Conservation (phyloP, 169 alveolate species). For the Babesia gibsoni region DNA sequence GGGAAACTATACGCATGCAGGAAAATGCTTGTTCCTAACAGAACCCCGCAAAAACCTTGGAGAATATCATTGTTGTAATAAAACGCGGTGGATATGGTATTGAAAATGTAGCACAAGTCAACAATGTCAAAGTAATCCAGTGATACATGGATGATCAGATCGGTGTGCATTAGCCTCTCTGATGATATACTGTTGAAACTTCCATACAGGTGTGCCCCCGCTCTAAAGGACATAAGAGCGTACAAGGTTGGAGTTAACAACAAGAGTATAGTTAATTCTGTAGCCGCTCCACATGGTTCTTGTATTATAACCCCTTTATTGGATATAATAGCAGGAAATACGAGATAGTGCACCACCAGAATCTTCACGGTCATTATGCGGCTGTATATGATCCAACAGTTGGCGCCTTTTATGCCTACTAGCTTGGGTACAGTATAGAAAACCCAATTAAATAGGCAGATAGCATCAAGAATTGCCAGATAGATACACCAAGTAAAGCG, state of each 20-base stretch:
- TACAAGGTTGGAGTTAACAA: conserved; percentile 57
- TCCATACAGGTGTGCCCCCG: conserved; percentile 65
- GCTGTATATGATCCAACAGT: conserved; percentile 72
- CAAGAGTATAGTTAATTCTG: conserved; percentile 54
- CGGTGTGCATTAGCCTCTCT: conserved; percentile 71
- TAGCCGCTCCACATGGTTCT: conserved; percentile 32
- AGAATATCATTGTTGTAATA: conserved; percentile 6
- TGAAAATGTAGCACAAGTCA: conserved; percentile 59
- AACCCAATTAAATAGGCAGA: conserved; percentile 63
- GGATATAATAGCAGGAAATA: conserved; percentile 53
- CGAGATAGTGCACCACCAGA: conserved; percentile 64
- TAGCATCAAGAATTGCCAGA: conserved; percentile 63
- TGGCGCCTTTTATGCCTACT: conserved; percentile 72
- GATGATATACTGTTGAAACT: conserved; percentile 63
- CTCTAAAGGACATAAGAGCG: conserved; percentile 57
- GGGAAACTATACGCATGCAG: conserved; percentile 65
- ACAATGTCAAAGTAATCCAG: conserved; percentile 71
- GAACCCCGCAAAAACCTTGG: conserved; percentile 50
- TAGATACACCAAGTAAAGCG: conserved; percentile 53
- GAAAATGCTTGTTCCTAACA: conserved; percentile 45
- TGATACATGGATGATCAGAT: conserved; percentile 69
- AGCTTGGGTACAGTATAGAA: conserved; percentile 64
- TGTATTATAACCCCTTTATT: conserved; percentile 44
- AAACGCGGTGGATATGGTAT: conserved; percentile 19
- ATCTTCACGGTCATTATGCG: conserved; percentile 69